Base-by-base conservation (phyloP, 2,329 filamentous ascomycete species). In the Sporothrix pallida region DNA sequence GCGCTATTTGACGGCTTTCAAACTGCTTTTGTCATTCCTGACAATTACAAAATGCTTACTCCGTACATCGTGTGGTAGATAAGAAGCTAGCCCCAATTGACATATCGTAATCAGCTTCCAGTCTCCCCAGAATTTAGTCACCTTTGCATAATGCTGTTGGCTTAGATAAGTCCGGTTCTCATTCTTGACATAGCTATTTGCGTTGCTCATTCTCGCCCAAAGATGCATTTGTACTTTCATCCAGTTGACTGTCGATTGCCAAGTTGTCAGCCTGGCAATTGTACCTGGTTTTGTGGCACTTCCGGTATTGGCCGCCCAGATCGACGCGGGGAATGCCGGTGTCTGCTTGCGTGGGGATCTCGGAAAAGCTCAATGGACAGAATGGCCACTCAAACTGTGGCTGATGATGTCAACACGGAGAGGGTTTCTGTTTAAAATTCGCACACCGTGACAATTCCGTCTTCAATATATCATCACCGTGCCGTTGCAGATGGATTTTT, bases 321-420 rank as follows among this genome's bases (percentile, higher is more conserved):
- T 3, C 10, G 52, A 13, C n/a, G 10, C n/a, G 62, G 62, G 62
- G n/a, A 46, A 23, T 65, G 42, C 20, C 42, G 62, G 62, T 17
- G 62, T 65, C 48, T 65, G 62, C 42, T 65, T n/a, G n/a, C 4
- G 62, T 65, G n/a, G 37, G 23, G 58, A 63, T 37, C 23, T 13
- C 5, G 15, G 58, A n/a, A 44, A 56, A 20, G 20, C 52, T 20
- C 6, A 20, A 44, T 17, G 7, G 9, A 37, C 9, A 44, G 31
- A 20, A 44, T 31, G 20, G 58, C 37, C 58, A 44, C 58, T n/a
- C 50, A 37, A 37, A 37, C 50, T 63, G 58, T 44, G 58, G 58
- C 37, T 63, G 58, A 37, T 17, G 58, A 62, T 42, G 58, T 62
- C 58, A 62, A 26, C 6, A 56, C 23, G 31, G 37, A 23, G 10